These are phyloP conservation scores for Tetragonia tetragonoides DNA, from an alignment of 148 eudicot genomes.

Conservation along the genomic window DNA sequence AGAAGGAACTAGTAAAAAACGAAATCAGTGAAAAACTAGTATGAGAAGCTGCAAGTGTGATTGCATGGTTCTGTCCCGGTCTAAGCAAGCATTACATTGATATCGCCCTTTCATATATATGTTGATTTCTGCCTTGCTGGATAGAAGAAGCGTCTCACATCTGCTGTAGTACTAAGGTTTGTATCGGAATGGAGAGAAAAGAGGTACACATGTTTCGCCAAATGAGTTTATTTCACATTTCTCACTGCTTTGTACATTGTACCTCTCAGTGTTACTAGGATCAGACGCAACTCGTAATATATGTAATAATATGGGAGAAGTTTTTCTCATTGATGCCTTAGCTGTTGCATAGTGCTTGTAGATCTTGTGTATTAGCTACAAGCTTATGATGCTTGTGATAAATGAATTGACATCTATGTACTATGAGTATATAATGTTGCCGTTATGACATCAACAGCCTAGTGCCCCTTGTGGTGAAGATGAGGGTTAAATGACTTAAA, in stretches of 20 bases:
- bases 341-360: neutral
- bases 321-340: neutral
- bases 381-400: neutral
- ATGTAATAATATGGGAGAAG: conserved; percentile 6
- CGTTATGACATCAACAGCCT: too few species aligned
- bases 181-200: neutral
- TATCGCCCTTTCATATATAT: too few species aligned
- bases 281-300: neutral
- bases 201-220: neutral
- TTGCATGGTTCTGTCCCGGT: too few species aligned
- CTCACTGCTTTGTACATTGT: neutral
- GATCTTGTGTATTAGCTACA: neutral
- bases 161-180: neutral
- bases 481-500: too few species aligned
- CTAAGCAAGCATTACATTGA: too few species aligned
- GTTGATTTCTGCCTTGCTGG: too few species aligned
- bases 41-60: too few species aligned
- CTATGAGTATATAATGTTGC: too few species aligned
- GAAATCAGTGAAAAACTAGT: too few species aligned
- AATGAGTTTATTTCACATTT: neutral
- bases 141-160: neutral
- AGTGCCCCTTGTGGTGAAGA: too few species aligned
- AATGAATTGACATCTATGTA: neutral
- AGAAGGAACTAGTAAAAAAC: conserved; percentile 29
- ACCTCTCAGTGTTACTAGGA: neutral